Evolutionary conservation across 352 stramenopile species (phyloP).

Genomic region (Phytophthora europaea): DNA sequence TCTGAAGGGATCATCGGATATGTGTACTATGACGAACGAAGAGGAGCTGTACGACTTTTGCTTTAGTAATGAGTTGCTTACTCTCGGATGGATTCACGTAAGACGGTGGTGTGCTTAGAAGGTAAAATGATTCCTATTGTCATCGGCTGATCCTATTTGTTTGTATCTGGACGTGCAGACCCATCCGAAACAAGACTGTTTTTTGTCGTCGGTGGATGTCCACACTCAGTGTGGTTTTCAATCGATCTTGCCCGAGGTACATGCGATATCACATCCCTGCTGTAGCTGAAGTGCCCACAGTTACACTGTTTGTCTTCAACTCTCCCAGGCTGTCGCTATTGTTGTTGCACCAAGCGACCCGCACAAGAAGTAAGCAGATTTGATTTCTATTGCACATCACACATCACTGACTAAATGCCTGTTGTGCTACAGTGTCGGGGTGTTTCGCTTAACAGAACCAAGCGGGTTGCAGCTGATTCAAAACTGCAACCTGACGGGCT

Average conservation of each 20-base stretch:
- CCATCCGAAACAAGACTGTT: conserved; percentile 90
- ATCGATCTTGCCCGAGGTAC: conserved; percentile 87
- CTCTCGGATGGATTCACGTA: conserved; percentile 93
- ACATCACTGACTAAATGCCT: background rate
- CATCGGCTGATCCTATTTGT: background rate
- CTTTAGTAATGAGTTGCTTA: conserved; percentile 88
- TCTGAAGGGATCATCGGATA: conserved; percentile 85
- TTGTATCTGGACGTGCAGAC: conserved; percentile 51
- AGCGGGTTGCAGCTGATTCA: conserved; percentile 89
- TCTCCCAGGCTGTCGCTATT: conserved; percentile 78
- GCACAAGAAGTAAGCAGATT: conserved; percentile 56
- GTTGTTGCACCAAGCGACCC: conserved; percentile 85
- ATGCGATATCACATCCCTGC: background rate
- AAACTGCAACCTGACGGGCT: conserved; percentile 88
- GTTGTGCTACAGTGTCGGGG: conserved; percentile 69
- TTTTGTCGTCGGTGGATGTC: conserved; percentile 91
- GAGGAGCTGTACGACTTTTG: conserved; percentile 92
- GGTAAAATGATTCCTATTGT: background rate
- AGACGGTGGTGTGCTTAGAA: conserved; percentile 9
- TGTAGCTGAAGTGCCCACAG: conserved; percentile 7
- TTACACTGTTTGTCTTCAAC: conserved; percentile 12
- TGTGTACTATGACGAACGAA: conserved; percentile 90
- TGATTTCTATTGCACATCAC: conserved; percentile 3
- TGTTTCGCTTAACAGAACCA: conserved; percentile 88
- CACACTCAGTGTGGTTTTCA: conserved; percentile 94